Evolutionary conservation across 2,329 filamentous ascomycete species (phyloP).

Genomic region (Raffaelea albimanens): DNA sequence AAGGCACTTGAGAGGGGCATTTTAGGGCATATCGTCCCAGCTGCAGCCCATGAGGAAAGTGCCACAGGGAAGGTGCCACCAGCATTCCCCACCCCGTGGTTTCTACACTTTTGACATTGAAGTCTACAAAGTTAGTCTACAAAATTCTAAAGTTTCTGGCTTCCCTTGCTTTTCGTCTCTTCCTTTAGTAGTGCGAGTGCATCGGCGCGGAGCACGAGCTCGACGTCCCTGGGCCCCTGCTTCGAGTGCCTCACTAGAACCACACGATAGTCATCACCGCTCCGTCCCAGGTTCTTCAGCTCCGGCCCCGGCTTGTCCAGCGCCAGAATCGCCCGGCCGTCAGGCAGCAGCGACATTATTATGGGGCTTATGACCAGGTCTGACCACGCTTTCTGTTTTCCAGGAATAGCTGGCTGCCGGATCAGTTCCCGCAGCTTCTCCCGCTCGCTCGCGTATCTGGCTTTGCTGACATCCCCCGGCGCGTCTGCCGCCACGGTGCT

Average conservation of each 20-base stretch:
- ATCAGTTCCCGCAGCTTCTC: conserved; percentile 46
- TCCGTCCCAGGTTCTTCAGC: conserved; percentile 34
- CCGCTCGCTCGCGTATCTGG: conserved; percentile 35
- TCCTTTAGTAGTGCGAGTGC: conserved; percentile 4
- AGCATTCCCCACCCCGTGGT: no score
- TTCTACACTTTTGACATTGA: no score
- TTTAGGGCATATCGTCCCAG: no score
- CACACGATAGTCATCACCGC: conserved; percentile 50
- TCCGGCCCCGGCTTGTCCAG: conserved; percentile 51
- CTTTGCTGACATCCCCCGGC: neutral
- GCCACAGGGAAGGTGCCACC: no score
- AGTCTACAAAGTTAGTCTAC: no score
- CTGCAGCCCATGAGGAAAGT: no score
- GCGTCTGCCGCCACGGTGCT: neutral
- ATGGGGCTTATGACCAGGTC: conserved; percentile 54
- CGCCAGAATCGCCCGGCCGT: conserved; percentile 40
- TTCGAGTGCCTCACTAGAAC: conserved; percentile 39
- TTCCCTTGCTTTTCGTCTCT: neutral
- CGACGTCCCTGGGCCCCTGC: conserved; percentile 43
- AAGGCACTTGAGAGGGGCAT: no score
- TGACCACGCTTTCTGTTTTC: conserved; percentile 34
- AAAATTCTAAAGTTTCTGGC: neutral
- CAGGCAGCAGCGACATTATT: conserved; percentile 30
- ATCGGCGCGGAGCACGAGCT: conserved; percentile 41
- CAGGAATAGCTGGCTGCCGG: conserved; percentile 5